Percentiles rank a stretch among this genome's conserved stretches.
phyloP scores from a whole-genome alignment of 495 filamentous ascomycete genomes.

The Jackrogersella minutella region DNA sequence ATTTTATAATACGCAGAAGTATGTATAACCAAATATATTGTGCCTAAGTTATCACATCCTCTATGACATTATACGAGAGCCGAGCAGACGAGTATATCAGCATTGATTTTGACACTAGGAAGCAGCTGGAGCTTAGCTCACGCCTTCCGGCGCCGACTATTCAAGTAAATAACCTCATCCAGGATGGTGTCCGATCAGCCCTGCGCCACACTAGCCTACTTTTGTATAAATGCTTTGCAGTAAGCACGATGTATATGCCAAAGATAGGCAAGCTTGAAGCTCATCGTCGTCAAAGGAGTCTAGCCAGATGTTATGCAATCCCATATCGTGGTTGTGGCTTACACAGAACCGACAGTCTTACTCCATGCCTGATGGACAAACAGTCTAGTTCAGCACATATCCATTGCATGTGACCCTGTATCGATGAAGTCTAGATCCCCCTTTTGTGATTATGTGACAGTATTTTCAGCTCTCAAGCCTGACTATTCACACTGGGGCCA shows the following conservation, averaged over 20 bases:
- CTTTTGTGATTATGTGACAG: background rate
- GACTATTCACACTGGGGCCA: background rate
- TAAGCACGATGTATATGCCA: background rate
- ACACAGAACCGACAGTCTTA: background rate
- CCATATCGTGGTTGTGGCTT: background rate
- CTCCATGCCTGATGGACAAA: background rate
- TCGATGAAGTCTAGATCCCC: background rate
- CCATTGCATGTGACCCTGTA: background rate
- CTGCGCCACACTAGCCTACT: slow-evolving; percentile 2
- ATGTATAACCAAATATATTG: background rate
- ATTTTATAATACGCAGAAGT: background rate
- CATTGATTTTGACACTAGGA: background rate
- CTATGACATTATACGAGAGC: background rate
- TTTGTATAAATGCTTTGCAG: background rate
- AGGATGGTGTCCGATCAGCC: slow-evolving; percentile 1
- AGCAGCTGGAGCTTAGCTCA: slow-evolving; percentile 2
- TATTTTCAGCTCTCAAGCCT: background rate
- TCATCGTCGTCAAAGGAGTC: background rate
- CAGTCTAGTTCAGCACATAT: background rate
- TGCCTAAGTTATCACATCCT: background rate
- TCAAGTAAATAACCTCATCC: slow-evolving; percentile 4
- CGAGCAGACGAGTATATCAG: background rate
- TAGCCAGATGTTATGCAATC: slow-evolving; percentile 1
- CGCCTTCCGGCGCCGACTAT: slow-evolving; percentile 1
- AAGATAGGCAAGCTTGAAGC: background rate